A percentile compares a stretch with the other conserved stretches of the same genome.
These are phyloP conservation scores for Gnomoniopsis smithogilvyi DNA, from an alignment of 2,329 filamentous ascomycete species.

Conservation along the genomic window DNA sequence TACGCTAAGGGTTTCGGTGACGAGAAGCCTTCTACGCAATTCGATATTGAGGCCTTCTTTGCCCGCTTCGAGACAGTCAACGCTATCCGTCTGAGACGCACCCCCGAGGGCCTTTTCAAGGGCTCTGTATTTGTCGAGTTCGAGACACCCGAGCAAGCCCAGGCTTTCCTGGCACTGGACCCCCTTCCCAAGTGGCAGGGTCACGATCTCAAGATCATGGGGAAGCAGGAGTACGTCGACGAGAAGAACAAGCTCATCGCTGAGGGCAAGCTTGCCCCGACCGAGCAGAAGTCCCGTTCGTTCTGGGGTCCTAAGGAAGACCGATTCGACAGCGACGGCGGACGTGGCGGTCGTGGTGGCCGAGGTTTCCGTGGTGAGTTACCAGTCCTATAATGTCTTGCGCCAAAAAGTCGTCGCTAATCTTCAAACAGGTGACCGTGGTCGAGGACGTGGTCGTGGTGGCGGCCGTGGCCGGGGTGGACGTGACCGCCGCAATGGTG, in stretches of 20 bases:
- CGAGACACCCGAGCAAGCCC: conserved; percentile 69
- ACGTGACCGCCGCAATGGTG: conserved; percentile 32
- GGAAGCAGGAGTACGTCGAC: conserved; percentile 84
- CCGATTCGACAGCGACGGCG: neutral
- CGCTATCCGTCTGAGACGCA: conserved; percentile 82
- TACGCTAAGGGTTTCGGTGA: conserved; percentile 95
- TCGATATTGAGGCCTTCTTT: conserved; percentile 93
- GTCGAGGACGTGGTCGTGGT: conserved; percentile 24
- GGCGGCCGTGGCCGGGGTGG: conserved; percentile 37
- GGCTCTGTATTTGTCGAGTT: conserved; percentile 97
- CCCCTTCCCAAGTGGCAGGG: conserved; percentile 83
- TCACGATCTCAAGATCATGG: conserved; percentile 75
- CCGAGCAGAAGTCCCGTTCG: conserved; percentile 32
- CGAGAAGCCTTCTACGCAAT: conserved; percentile 80
- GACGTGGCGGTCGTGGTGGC: neutral
- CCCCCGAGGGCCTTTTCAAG: conserved; percentile 75
- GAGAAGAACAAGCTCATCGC: conserved; percentile 71
- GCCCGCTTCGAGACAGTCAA: conserved; percentile 74
- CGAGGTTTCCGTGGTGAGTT: conserved; percentile 38
- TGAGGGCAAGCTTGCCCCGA: conserved; percentile 65
- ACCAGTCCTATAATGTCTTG: conserved; percentile 2
- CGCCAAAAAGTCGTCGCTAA: conserved; percentile 17
- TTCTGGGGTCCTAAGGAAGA: conserved; percentile 34
- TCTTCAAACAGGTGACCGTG: neutral
- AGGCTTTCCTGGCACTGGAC: conserved; percentile 76